Conservation (phyloP, 2,329 filamentous ascomycete species). For the Trichoderma simmonsii region DNA sequence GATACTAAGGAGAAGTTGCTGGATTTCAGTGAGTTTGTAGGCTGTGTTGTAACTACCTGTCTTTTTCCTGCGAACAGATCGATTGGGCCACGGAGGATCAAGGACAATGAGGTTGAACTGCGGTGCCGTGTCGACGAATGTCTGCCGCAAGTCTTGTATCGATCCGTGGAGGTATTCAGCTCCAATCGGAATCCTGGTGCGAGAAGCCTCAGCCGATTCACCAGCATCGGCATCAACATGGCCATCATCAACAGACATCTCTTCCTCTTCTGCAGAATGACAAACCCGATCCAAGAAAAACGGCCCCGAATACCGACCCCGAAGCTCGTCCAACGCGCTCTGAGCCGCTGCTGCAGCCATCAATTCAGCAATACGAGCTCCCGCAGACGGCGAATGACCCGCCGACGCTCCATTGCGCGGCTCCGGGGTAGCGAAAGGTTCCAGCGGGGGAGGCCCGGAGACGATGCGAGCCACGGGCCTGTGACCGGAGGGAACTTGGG, state of each 20-base stretch:
- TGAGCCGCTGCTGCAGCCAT: conserved; percentile 50
- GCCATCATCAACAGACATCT: background rate
- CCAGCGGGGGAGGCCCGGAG: conserved; percentile 42
- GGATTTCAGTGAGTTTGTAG: conserved; percentile 44
- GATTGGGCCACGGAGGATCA: conserved; percentile 80
- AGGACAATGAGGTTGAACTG: conserved; percentile 66
- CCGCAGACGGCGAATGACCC: conserved; percentile 32
- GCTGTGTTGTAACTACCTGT: conserved; percentile 48
- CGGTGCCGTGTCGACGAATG: conserved; percentile 44
- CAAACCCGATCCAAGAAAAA: conserved; percentile 46
- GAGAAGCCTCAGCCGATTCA: background rate
- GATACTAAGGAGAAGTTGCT: conserved; percentile 49
- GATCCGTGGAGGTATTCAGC: conserved; percentile 48
- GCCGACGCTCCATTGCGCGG: conserved; percentile 28
- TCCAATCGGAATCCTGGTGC: conserved; percentile 37
- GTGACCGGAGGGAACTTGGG: conserved; percentile 50
- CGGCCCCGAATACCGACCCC: conserved; percentile 37
- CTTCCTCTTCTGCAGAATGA: conserved; percentile 11
- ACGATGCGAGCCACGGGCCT: conserved; percentile 41
- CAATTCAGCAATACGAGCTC: conserved; percentile 52
- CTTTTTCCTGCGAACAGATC: conserved; percentile 61
- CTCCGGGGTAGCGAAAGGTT: conserved; percentile 53
- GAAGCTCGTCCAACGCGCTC: conserved; percentile 41
- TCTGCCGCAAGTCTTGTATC: conserved; percentile 40
- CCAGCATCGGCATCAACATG: background rate